These are phyloP conservation scores for Phytopythium oedochilum DNA, from an alignment of 352 stramenopile genomes.

Conservation along the genomic window DNA sequence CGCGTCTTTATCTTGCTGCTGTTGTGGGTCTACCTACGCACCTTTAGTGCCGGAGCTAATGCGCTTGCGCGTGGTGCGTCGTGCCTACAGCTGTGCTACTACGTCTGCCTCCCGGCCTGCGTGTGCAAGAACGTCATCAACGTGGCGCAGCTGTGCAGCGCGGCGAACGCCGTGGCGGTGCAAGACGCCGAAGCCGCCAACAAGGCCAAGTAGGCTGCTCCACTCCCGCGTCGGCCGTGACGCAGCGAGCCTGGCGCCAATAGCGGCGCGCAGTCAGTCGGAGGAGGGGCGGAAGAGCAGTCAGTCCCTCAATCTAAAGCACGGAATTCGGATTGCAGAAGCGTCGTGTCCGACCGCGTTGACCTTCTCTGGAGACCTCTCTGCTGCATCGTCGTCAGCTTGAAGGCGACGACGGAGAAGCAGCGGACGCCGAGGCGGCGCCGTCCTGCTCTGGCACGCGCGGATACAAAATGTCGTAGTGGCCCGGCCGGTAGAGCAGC, in stretches of 20 bases:
- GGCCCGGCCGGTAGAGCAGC: conserved; percentile 92
- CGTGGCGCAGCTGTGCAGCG: conserved; percentile 86
- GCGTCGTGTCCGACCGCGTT: background rate
- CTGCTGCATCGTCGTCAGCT: background rate
- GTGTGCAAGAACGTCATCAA: conserved; percentile 93
- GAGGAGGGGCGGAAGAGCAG: no score
- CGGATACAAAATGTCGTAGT: conserved; percentile 95
- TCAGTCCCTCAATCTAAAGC: background rate
- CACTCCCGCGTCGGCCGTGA: no score
- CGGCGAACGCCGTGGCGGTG: conserved; percentile 70
- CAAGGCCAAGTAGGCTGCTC: conserved; percentile 65
- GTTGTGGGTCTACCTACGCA: no score
- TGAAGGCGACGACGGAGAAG: background rate
- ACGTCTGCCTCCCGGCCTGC: conserved; percentile 86
- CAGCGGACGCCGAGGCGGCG: background rate
- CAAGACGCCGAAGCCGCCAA: conserved; percentile 50
- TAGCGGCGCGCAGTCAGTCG: no score
- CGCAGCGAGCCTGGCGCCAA: no score
- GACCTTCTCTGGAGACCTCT: no score
- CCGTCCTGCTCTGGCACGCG: background rate
- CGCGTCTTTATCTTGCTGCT: no score
- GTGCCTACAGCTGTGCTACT: conserved; percentile 62
- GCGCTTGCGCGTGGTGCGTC: conserved; percentile 9
- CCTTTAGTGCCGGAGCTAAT: no score
- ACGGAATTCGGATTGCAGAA: background rate